Evolutionary conservation across 2,329 filamentous ascomycete species (phyloP).

Genomic region (Alternaria novae-zelandiae): DNA sequence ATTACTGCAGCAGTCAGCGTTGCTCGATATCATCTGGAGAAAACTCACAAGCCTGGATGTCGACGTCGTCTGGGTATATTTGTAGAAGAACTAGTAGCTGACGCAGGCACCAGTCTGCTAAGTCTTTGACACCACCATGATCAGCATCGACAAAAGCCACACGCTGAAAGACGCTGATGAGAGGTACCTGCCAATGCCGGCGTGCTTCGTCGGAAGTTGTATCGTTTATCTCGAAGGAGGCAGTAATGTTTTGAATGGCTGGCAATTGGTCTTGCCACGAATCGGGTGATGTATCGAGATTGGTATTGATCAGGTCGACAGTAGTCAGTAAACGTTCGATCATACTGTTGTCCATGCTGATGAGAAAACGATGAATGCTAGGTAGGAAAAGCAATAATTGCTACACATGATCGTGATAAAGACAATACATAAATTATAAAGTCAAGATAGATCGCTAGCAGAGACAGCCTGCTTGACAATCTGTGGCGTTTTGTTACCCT

Average conservation of each 20-base stretch:
- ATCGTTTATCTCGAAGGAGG: slow-evolving; percentile 26
- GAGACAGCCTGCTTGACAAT: background rate
- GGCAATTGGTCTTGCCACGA: slow-evolving; percentile 39
- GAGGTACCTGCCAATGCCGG: slow-evolving; percentile 30
- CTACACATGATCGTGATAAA: background rate
- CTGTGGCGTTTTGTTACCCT: background rate
- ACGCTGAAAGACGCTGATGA: slow-evolving; percentile 55
- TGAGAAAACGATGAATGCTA: background rate
- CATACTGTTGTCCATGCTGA: slow-evolving; percentile 23
- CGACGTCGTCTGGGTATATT: slow-evolving; percentile 53
- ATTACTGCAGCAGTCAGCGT: slow-evolving; percentile 48
- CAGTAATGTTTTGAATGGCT: slow-evolving; percentile 24
- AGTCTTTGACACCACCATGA: slow-evolving; percentile 52
- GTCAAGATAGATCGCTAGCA: background rate
- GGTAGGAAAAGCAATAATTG: background rate
- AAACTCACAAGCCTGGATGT: slow-evolving; percentile 51
- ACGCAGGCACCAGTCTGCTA: slow-evolving; percentile 58
- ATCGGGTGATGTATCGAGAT: slow-evolving; percentile 40
- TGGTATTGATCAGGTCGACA: slow-evolving; percentile 40
- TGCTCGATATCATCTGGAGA: background rate
- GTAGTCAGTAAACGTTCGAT: slow-evolving; percentile 28
- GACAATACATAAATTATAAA: background rate
- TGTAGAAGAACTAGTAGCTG: slow-evolving; percentile 56
- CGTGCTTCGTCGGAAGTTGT: slow-evolving; percentile 16
- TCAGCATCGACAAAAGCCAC: slow-evolving; percentile 59